Conservation (phyloP, 306 rosid genomes). For the Begonia masoniana region DNA sequence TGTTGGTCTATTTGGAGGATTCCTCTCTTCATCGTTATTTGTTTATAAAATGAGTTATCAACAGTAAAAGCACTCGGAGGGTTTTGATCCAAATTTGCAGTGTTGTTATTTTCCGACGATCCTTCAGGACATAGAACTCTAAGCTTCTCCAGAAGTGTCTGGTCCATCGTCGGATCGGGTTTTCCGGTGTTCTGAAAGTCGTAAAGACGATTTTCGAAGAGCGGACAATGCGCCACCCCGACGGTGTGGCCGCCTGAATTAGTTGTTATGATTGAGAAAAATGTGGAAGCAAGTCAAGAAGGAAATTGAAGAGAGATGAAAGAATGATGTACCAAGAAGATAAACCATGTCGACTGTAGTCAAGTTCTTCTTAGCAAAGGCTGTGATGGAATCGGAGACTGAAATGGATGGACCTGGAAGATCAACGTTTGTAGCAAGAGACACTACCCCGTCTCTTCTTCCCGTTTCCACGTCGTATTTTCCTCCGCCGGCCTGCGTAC, state of each 20-base stretch:
- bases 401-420: slow-evolving; percentile 24
- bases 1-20: slow-evolving; percentile 29
- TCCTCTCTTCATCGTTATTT: slow-evolving; percentile 12
- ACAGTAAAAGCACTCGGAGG: not conserved
- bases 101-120: not conserved
- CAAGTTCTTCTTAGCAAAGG: slow-evolving; percentile 11
- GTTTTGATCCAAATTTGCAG: slow-evolving; percentile 18
- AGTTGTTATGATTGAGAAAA: too few species aligned
- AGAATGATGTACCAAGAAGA: slow-evolving; percentile 23
- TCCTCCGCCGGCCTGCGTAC: slow-evolving; percentile 18
- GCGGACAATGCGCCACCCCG: slow-evolving; percentile 17
- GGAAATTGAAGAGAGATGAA: not conserved
- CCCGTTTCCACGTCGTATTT: slow-evolving; percentile 19
- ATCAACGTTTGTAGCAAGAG: slow-evolving; percentile 17
- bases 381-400: slow-evolving; percentile 19
- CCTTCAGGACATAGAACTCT: slow-evolving; percentile 8
- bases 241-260: slow-evolving; percentile 29
- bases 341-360: slow-evolving; percentile 19
- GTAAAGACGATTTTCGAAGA: slow-evolving; percentile 27
- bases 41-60: slow-evolving; percentile 15
- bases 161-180: slow-evolving; percentile 19
- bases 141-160: not conserved
- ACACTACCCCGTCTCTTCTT: slow-evolving; percentile 19
- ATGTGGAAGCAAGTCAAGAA: too few species aligned
- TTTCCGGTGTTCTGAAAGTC: slow-evolving; percentile 11